Conservation (phyloP, 208 protist genomes). For the Leishmania braziliensis region DNA sequence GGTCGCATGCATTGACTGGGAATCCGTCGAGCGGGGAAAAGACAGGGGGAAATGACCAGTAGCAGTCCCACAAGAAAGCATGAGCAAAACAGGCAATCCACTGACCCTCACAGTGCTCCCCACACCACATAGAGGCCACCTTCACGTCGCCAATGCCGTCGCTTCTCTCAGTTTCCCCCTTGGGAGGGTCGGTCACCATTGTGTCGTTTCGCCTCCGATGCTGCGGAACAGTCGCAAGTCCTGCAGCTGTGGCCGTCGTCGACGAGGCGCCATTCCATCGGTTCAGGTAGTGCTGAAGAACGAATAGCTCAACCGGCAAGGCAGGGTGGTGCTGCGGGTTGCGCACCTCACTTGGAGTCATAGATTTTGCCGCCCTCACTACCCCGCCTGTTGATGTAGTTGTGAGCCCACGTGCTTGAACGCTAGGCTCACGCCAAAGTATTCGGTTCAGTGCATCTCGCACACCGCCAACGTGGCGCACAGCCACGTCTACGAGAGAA, state of each 20-base stretch:
- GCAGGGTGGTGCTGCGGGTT: conserved; percentile 16
- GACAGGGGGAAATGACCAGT: conserved; percentile 27
- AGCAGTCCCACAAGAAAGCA: conserved; percentile 65
- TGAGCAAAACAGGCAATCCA: conserved; percentile 70
- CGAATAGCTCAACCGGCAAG: conserved; percentile 48
- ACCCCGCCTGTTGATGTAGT: background rate
- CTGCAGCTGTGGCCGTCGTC: background rate
- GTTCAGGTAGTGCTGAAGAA: conserved; percentile 41
- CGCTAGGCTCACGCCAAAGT: conserved; percentile 48
- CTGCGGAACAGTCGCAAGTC: background rate
- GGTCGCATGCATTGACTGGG: background rate
- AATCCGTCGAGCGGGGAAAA: background rate
- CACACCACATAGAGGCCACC: conserved; percentile 40
- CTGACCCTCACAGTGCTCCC: conserved; percentile 75
- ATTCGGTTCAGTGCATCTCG: conserved; percentile 38
- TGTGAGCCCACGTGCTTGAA: background rate
- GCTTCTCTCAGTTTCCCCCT: background rate
- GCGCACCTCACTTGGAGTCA: background rate
- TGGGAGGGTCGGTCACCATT: background rate
- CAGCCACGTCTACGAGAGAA: conserved; percentile 20
- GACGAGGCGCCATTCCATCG: conserved; percentile 19
- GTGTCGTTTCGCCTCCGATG: background rate
- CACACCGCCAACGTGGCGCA: conserved; percentile 21
- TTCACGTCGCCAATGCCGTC: background rate
- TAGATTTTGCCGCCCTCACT: background rate